Percentiles rank a stretch among this genome's conserved stretches.
Conservation (phyloP, 768 basidiomycete genomes). For the Boletus reticuloceps region DNA sequence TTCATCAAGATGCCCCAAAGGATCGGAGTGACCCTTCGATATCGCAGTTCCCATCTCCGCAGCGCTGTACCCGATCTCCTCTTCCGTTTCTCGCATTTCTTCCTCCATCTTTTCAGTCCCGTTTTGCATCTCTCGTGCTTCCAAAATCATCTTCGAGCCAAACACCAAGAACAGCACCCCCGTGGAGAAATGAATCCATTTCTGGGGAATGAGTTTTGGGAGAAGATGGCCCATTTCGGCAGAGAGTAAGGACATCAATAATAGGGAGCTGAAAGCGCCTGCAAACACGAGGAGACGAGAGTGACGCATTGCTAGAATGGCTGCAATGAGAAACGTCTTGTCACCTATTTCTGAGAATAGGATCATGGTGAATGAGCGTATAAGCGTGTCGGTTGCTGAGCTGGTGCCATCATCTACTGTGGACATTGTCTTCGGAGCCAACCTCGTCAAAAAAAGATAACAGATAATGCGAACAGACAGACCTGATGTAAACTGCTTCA, state of each 20-base stretch:
- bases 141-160: conserved; percentile 85
- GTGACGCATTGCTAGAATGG: conserved; percentile 92
- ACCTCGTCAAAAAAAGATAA: neutral
- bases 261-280: conserved; percentile 85
- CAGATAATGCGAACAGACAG: neutral
- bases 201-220: conserved; percentile 71
- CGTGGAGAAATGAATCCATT: conserved; percentile 70
- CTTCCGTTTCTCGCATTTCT: conserved; percentile 95
- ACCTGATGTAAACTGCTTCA: conserved; percentile 4
- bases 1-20: conserved; percentile 78
- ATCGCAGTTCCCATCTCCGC: conserved; percentile 37
- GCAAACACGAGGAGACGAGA: conserved; percentile 81
- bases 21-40: conserved; percentile 45
- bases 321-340: conserved; percentile 89
- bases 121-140: conserved; percentile 75
- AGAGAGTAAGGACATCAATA: conserved; percentile 91
- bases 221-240: conserved; percentile 92
- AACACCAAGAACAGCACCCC: conserved; percentile 87
- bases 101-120: conserved; percentile 84
- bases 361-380: conserved; percentile 86
- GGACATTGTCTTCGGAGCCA: conserved; percentile 17
- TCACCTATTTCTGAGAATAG: conserved; percentile 93
- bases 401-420: conserved; percentile 10
- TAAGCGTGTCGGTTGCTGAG: conserved; percentile 45
- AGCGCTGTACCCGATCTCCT: conserved; percentile 87